Conservation (phyloP, 2,329 filamentous ascomycete genomes). For the Zasmidium cellare region DNA sequence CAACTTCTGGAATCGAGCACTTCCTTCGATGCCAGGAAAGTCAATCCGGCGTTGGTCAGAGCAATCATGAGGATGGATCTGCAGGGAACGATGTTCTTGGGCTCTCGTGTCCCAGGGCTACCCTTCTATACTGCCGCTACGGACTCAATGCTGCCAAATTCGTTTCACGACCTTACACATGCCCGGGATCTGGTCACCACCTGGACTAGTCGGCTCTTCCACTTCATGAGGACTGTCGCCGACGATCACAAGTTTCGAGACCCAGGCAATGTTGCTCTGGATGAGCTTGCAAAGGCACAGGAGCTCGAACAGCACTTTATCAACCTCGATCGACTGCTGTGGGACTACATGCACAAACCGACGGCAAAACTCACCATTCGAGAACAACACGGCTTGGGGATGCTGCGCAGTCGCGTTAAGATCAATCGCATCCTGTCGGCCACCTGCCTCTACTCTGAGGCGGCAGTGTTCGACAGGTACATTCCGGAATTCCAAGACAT, state of each 20-base stretch:
- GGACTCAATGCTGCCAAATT: constrained; percentile 27
- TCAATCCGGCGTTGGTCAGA: constrained; percentile 29
- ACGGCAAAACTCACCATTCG: constrained; percentile 25
- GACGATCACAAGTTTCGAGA: constrained; percentile 28
- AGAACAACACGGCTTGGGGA: constrained; percentile 32
- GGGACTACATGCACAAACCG: constrained; percentile 33
- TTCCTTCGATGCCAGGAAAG: constrained; percentile 23
- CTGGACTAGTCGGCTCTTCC: constrained; percentile 31
- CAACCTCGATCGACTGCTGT: constrained; percentile 28
- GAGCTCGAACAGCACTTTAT: constrained; percentile 27
- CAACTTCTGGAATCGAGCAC: constrained; percentile 27
- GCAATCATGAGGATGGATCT: constrained; percentile 34
- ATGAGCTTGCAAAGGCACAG: constrained; percentile 28
- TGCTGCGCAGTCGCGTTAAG: constrained; percentile 31
- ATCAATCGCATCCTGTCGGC: constrained; percentile 31
- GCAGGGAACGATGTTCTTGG: constrained; percentile 31
- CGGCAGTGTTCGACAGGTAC: constrained; percentile 28
- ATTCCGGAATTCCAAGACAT: constrained; percentile 32
- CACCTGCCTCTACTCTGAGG: constrained; percentile 29
- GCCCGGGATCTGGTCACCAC: constrained; percentile 30
- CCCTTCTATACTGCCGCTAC: constrained; percentile 28
- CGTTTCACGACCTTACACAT: constrained; percentile 30
- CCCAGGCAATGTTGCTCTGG: constrained; percentile 28
- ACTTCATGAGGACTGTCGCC: constrained; percentile 31
- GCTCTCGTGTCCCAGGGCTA: constrained; percentile 29